Percentiles rank a stretch among this genome's conserved stretches.
These are phyloP conservation scores for Blastomyces gilchristii DNA, from an alignment of 2,329 filamentous ascomycete species.

Conservation along the genomic window DNA sequence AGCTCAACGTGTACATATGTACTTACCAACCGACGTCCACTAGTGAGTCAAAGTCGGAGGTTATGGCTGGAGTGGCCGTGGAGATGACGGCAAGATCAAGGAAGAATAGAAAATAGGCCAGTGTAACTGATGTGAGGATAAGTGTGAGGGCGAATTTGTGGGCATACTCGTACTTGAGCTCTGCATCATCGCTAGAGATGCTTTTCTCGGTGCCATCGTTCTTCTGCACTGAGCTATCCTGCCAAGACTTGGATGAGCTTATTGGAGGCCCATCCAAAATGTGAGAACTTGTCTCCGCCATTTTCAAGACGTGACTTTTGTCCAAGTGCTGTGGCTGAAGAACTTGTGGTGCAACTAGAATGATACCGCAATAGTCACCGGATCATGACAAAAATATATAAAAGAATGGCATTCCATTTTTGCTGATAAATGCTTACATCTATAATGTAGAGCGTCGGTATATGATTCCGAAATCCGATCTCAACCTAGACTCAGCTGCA, in stretches of 20 bases:
- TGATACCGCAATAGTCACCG: not conserved
- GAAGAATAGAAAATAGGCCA: slow-evolving; percentile 21
- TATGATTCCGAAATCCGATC: slow-evolving; percentile 3
- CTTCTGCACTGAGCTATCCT: not conserved
- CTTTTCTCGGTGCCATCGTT: slow-evolving; percentile 7
- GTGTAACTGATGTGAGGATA: slow-evolving; percentile 19
- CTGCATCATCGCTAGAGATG: slow-evolving; percentile 12
- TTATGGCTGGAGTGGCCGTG: slow-evolving; percentile 19
- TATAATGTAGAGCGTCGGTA: not conserved
- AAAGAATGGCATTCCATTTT: not conserved
- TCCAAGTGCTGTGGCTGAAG: not conserved
- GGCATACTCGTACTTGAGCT: slow-evolving; percentile 16
- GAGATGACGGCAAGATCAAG: slow-evolving; percentile 19
- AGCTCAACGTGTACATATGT: slow-evolving; percentile 10
- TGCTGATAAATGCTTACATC: not conserved
- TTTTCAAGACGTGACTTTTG: not conserved
- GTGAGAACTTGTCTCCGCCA: not conserved
- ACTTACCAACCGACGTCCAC: slow-evolving; percentile 22
- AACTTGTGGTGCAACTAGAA: not conserved
- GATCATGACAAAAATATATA: not conserved
- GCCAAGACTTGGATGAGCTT: not conserved
- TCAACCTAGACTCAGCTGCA: not conserved
- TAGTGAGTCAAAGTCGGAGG: slow-evolving; percentile 19
- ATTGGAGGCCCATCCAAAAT: slow-evolving; percentile 1
- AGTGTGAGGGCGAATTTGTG: slow-evolving; percentile 14